phyloP scores from a whole-genome alignment of 2,329 filamentous ascomycete species.

The Clonostachys byssicola region DNA sequence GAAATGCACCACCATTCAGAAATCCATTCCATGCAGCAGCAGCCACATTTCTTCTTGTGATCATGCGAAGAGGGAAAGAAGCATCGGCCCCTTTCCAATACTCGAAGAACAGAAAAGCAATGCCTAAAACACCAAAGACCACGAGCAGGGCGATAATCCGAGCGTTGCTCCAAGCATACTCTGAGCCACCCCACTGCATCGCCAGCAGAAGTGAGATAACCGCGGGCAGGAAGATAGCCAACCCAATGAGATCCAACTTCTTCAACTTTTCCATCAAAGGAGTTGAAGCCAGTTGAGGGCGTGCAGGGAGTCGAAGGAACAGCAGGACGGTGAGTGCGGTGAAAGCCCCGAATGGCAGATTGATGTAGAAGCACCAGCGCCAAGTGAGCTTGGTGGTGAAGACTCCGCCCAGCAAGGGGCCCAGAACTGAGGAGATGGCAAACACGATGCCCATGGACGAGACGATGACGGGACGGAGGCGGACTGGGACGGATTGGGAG shows the following conservation, averaged over 20 bases:
- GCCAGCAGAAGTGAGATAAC: constrained; percentile 36
- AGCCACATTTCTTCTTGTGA: constrained; percentile 26
- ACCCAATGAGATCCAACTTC: constrained; percentile 12
- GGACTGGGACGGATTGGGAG: background rate
- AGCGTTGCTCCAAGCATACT: constrained; percentile 20
- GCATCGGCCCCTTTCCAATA: constrained; percentile 21
- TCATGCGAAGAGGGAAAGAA: constrained; percentile 28
- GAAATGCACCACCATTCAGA: background rate
- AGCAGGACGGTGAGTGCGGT: constrained; percentile 8
- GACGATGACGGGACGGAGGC: background rate
- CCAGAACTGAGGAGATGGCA: constrained; percentile 40
- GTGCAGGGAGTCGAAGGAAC: constrained; percentile 23
- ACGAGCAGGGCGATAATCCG: constrained; percentile 24
- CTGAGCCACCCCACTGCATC: constrained; percentile 34
- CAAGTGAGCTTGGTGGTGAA: constrained; percentile 24
- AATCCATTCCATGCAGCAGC: constrained; percentile 16
- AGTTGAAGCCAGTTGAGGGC: too few species aligned
- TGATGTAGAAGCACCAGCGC: constrained; percentile 14
- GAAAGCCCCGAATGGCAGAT: constrained; percentile 13
- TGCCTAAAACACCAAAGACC: constrained; percentile 25
- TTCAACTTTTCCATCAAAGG: constrained; percentile 4
- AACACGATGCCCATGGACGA: constrained; percentile 32
- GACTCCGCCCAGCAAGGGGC: constrained; percentile 42
- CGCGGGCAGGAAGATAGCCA: constrained; percentile 10
- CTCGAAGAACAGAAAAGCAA: constrained; percentile 29